Base-by-base conservation (phyloP, 805 yeast genomes). In the Wickerhamomyces bovis region DNA sequence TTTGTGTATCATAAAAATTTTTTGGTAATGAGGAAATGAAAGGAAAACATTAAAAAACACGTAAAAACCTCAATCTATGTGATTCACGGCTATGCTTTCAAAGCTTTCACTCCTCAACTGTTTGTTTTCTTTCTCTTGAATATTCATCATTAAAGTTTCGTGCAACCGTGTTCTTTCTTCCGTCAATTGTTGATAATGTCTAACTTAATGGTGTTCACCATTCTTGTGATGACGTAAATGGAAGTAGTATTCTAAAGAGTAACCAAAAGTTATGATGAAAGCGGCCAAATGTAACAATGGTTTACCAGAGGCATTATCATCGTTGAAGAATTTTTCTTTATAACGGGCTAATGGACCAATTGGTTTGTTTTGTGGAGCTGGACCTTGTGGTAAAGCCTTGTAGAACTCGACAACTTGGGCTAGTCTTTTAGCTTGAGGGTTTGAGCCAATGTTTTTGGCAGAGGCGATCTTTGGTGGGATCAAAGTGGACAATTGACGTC, bases 401-500 rank as follows among this genome's bases (percentile, higher is more conserved):
- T 92, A 92, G 81, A 94, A 90, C 55, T 87, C 77, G 62, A 92
- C 97, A 62, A 92, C 96, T 69, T 87, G 86, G 57, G 88, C 84
- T 84, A 94, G 88, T 75, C 96, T 88, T 80, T 89, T 88, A 61
- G 98, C 98, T 62, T 92, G 85, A 64, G 97, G 97, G 74, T 89
- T 89, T 52, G 95, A 79, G 50, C 96, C 96, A 58, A 94, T 76
- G 85, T 89, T 90, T 85, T 83, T 79, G 41, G 96, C 94, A 53
- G 97, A 89, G 48, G 97, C 97, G 66, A 92, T 83, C 92, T 92
- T 92, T 69, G 99, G 99, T 61, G 99, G 99, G 66, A 92, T 90
- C 75, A 92, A 78, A 64, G 97, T 85, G 56, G 98, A 89, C 70
- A 92, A 79, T 62, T 84, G 84, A 76, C 99, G 90, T 83, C 87